Conservation (phyloP, 2,329 filamentous ascomycete species). For the Botryotinia calthae region DNA sequence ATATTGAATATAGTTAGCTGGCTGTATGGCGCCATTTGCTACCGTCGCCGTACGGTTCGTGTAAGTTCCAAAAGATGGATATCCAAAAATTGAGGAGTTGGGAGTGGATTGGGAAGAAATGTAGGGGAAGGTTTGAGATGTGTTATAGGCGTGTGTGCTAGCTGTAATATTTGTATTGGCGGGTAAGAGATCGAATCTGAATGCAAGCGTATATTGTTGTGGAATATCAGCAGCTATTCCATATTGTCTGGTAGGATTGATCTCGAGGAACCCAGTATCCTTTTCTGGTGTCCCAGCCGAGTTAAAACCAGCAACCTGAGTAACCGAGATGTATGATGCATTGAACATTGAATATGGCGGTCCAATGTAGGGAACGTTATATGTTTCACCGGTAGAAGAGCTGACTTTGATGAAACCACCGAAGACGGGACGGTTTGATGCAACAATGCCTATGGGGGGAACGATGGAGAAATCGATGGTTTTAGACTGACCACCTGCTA, state of each 20-base stretch:
- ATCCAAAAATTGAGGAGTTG: constrained; percentile 9
- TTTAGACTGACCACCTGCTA: constrained; percentile 26
- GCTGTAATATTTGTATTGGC: constrained; percentile 19
- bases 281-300: background rate
- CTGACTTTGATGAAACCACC: constrained; percentile 32
- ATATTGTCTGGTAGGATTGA: constrained; percentile 12
- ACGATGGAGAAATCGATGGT: constrained; percentile 27
- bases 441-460: constrained; percentile 25
- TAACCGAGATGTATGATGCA: constrained; percentile 14
- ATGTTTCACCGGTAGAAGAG: constrained; percentile 24
- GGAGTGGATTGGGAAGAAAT: background rate
- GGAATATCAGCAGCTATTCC: constrained; percentile 16
- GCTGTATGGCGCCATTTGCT: background rate
- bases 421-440: constrained; percentile 32
- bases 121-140: background rate
- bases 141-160: background rate
- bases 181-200: constrained; percentile 19
- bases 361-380: constrained; percentile 33
- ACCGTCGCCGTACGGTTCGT: background rate
- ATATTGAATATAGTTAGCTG: constrained; percentile 17
- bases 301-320: constrained; percentile 5
- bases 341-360: constrained; percentile 34
- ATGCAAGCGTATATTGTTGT: constrained; percentile 8
- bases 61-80: constrained; percentile 18
- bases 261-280: constrained; percentile 10